Percentiles rank a stretch among this genome's conserved stretches.
phyloP scores from a whole-genome alignment of 768 basidiomycete species.

The Panellus pusillus region DNA sequence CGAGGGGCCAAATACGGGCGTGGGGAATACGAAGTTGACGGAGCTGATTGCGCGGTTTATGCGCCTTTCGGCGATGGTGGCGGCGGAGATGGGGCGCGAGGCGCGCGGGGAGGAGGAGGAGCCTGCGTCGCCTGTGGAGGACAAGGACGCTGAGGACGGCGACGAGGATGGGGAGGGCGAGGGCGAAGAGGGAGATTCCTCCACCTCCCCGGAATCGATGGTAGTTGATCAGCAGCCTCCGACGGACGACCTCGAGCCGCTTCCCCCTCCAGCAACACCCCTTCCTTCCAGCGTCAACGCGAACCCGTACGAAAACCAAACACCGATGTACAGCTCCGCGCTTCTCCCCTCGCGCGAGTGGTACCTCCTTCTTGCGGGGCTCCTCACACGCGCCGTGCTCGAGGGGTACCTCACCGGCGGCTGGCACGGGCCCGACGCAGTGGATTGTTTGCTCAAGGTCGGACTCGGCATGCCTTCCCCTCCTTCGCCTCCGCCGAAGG shows the following conservation, averaged over 20 bases:
- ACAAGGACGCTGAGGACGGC: constrained; percentile 26
- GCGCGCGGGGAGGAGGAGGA: constrained; percentile 55
- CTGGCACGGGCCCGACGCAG: constrained; percentile 72
- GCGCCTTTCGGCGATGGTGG: constrained; percentile 74
- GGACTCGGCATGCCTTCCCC: constrained; percentile 47
- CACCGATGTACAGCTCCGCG: constrained; percentile 46
- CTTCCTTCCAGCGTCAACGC: background rate
- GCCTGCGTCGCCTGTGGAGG: constrained; percentile 22
- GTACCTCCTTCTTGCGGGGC: constrained; percentile 76
- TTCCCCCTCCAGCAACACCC: constrained; percentile 21
- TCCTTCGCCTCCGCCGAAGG: constrained; percentile 24
- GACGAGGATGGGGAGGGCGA: constrained; percentile 24
- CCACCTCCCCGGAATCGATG: constrained; percentile 17
- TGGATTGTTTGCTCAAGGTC: constrained; percentile 71
- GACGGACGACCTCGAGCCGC: constrained; percentile 19
- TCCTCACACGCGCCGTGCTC: constrained; percentile 79
- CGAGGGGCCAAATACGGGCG: constrained; percentile 33
- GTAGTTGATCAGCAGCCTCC: constrained; percentile 13
- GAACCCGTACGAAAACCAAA: constrained; percentile 26
- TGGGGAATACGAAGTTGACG: constrained; percentile 63
- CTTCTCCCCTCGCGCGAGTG: constrained; percentile 72
- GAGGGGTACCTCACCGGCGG: constrained; percentile 84
- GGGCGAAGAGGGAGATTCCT: constrained; percentile 13
- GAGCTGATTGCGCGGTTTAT: constrained; percentile 73
- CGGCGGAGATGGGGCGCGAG: constrained; percentile 75